These are phyloP conservation scores for Silene uniflora DNA, from an alignment of 148 eudicot species.

Conservation along the genomic window DNA sequence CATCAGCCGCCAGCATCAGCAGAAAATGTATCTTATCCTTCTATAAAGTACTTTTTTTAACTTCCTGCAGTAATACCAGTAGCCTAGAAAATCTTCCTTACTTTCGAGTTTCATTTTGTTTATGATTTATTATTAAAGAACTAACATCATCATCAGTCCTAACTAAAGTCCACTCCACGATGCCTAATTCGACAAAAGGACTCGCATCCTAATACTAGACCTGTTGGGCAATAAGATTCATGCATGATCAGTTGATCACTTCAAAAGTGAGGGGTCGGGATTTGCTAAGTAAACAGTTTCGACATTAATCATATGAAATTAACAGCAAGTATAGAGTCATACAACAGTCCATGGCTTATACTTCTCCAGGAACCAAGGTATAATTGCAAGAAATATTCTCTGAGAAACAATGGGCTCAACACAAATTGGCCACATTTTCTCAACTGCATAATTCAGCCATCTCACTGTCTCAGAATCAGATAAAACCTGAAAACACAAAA, in stretches of 20 bases:
- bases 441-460: slow-evolving; percentile 85
- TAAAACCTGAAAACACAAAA: slow-evolving; percentile 49
- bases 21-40: background rate
- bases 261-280: background rate
- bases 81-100: background rate
- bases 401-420: slow-evolving; percentile 86
- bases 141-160: background rate
- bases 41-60: background rate
- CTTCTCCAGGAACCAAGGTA: slow-evolving; percentile 94
- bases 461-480: slow-evolving; percentile 84
- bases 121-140: too few relatives aligned
- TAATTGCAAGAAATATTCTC: slow-evolving; percentile 76
- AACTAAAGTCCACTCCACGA: background rate
- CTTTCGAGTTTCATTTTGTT: too few relatives aligned
- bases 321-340: slow-evolving; percentile 28
- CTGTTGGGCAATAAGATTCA: background rate
- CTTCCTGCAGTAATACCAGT: background rate
- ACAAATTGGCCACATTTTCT: slow-evolving; percentile 89
- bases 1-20: background rate
- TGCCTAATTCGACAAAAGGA: background rate
- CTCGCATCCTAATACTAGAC: background rate
- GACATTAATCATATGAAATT: background rate
- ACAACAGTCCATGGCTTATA: slow-evolving; percentile 98
- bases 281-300: background rate
- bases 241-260: background rate